Conservation (phyloP, 1,284 basidiomycete genomes). For the Farysia itapuensis region DNA sequence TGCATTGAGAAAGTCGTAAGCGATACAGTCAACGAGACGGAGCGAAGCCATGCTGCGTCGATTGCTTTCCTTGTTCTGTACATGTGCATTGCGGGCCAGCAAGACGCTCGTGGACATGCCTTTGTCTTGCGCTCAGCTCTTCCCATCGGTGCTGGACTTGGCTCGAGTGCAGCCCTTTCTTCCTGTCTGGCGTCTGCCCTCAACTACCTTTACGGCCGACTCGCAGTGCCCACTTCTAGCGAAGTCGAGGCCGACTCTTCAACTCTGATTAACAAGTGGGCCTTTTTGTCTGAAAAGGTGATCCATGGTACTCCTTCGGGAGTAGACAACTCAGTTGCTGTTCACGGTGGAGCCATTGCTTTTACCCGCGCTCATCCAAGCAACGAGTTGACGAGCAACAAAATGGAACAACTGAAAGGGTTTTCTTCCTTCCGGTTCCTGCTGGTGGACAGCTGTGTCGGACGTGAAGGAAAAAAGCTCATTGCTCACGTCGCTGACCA, state of each 20-base stretch:
- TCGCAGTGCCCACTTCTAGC: slow-evolving; percentile 64
- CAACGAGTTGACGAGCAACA: slow-evolving; percentile 65
- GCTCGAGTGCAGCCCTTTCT: slow-evolving; percentile 94
- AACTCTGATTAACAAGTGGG: slow-evolving; percentile 84
- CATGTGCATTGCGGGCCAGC: slow-evolving; percentile 71
- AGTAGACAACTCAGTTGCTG: slow-evolving; percentile 92
- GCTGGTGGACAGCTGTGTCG: slow-evolving; percentile 87
- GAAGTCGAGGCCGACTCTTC: slow-evolving; percentile 60
- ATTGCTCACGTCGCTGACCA: slow-evolving; percentile 82
- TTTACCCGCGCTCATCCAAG: slow-evolving; percentile 81
- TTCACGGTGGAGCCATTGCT: slow-evolving; percentile 87
- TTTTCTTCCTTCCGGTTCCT: slow-evolving; percentile 70
- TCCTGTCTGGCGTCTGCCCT: slow-evolving; percentile 80
- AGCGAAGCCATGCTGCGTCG: slow-evolving; percentile 66
- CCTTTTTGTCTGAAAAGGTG: slow-evolving; percentile 93
- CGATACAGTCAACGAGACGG: slow-evolving; percentile 39
- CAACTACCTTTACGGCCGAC: slow-evolving; percentile 64
- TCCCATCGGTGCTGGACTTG: slow-evolving; percentile 96
- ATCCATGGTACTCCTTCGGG: slow-evolving; percentile 96
- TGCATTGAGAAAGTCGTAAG: slow-evolving; percentile 46
- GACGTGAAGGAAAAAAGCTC: slow-evolving; percentile 89
- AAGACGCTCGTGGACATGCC: slow-evolving; percentile 71
- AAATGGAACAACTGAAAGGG: slow-evolving; percentile 83
- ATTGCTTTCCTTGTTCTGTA: slow-evolving; percentile 92
- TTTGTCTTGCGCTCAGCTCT: slow-evolving; percentile 86